Evolutionary conservation across 2,329 filamentous ascomycete species (phyloP), one percentile per base, ranked within the genome.

Genomic region (Cladosporium velox): DNA sequence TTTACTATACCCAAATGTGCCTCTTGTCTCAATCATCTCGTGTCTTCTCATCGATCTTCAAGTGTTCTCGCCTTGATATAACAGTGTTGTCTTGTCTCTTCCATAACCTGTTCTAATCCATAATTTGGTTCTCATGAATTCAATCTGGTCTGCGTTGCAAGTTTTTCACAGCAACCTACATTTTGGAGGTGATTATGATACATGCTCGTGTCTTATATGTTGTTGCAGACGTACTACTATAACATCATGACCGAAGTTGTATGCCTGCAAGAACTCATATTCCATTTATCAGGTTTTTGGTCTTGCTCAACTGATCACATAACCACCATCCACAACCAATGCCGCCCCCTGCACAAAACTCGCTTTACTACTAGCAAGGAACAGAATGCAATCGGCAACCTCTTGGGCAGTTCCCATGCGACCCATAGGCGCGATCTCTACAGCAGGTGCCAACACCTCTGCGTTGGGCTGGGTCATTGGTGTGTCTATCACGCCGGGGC

Each of bases 281-380:
- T 47, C n/a, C 41, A 21, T 21, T 24, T 2, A 11, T n/a, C 10
- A 38, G 34, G 5, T 7, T 49, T 21, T 6, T 24, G 10, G 18
- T n/a, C 5, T 30, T 18, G 28, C n/a, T 70, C 68, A 79, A 68
- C 79, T 79, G 54, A 82, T 81, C 15, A 76, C 77, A 67, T 83
- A 82, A 1, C 82, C 81, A 2, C 82, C 81, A 68, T 84, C 81
- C 1, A 81, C 79, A 1, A 80, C 77, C 65, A 84, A 67, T 4
- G 78, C 76, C 59, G 78, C 73, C 0, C 81, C 82, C 57, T 82
- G 80, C 14, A 83, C 76, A 65, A 83, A 84, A 1, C 78, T 79
- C 1, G 82, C 79, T 66, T 81, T 82, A 21, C 78, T 75, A 64
- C 79, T 80, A 41, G 78, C 79, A 4, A 83, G 70, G 65, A 83